Conservation (phyloP, 805 yeast genomes). For the Candida oleophila region DNA sequence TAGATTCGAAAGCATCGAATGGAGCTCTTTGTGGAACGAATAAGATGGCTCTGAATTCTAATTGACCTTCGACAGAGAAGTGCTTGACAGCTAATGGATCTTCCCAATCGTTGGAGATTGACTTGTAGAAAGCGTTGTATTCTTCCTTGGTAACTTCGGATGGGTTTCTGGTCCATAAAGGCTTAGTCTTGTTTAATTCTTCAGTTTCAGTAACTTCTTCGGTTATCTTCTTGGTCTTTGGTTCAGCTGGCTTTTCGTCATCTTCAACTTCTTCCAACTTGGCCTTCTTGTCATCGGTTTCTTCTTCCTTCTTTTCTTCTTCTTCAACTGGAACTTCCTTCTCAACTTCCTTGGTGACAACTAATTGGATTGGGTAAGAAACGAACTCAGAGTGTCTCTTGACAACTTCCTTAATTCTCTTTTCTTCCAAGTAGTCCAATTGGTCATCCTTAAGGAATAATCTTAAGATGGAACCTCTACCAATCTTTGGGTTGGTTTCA, state of each 20-base stretch:
- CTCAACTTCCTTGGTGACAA: slow-evolving; percentile 98
- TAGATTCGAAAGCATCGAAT: slow-evolving; percentile 94
- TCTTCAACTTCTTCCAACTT: slow-evolving; percentile 76
- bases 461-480: slow-evolving; percentile 95
- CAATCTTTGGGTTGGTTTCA: slow-evolving; percentile 77
- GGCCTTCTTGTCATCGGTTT: slow-evolving; percentile 64
- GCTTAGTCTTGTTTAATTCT: slow-evolving; percentile 98
- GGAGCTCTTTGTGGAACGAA: slow-evolving; percentile 99
- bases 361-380: slow-evolving; percentile 97
- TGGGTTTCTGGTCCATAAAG: slow-evolving; percentile 99
- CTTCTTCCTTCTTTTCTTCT: slow-evolving; percentile 41
- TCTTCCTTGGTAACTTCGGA: slow-evolving; percentile 96
- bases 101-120: slow-evolving; percentile 99
- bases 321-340: slow-evolving; percentile 91
- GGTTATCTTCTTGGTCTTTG: slow-evolving; percentile 84
- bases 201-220: slow-evolving; percentile 94
- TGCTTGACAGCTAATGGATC: slow-evolving; percentile 99
- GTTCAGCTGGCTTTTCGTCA: slow-evolving; percentile 67
- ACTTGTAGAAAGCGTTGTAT: slow-evolving; percentile 98
- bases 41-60: slow-evolving; percentile 97
- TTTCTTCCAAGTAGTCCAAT: slow-evolving; percentile 98
- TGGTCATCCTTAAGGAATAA: slow-evolving; percentile 98
- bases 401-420: slow-evolving; percentile 98
- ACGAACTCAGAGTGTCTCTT: slow-evolving; percentile 99
- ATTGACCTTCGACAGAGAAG: slow-evolving; percentile 99